Base-by-base conservation (phyloP, 2,329 filamentous ascomycete genomes). In the Chaetoscypha palmicola region DNA sequence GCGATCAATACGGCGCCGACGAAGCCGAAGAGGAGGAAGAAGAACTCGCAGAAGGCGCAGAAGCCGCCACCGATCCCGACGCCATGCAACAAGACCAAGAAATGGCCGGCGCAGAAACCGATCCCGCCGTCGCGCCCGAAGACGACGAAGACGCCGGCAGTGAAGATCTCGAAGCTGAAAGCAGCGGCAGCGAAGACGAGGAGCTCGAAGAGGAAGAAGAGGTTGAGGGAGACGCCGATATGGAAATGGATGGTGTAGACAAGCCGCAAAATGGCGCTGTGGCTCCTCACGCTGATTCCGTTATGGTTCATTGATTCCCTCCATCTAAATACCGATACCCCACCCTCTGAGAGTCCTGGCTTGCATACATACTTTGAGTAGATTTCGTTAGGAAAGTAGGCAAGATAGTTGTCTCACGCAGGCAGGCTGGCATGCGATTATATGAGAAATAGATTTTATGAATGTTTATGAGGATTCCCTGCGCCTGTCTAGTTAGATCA, bases 1-100 rank as follows among this genome's bases (percentile, higher is more conserved):
- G 94, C 56, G 83, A 86, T 20, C 79, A 85, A 55, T 98, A 98
- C 61, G 92, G 91, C 50, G 88, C 86, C 17, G 92, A 97, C 44
- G 91, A 95, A 65, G 80, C 79, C 12, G 82, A 82, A 26, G 80
- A 82, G 51, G 79, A 82, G 52, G 79, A 81, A 41, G 79, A 76
- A n/a, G 73, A 71, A 24, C 67, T 64, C 41, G 76, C 71, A 7
- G 73, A 77, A 44, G 76, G 70, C 40, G 68, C 71, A 22, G 70
- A 67, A 37, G 68, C 66, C 4, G 68, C 68, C 21, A 61, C 54
- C 30, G 69, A 61, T 41, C 58, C 62, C 10, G 64, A 63, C 41
- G 62, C 62, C 16, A 64, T 71, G 47, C 78, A 74, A 34, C 82
- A 83, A 46, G 86, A 90, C 54, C 72, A 77, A 4, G 83, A 87